Evolutionary conservation across 345 rosid genomes (phyloP).

Genomic region (Populus deltoides): DNA sequence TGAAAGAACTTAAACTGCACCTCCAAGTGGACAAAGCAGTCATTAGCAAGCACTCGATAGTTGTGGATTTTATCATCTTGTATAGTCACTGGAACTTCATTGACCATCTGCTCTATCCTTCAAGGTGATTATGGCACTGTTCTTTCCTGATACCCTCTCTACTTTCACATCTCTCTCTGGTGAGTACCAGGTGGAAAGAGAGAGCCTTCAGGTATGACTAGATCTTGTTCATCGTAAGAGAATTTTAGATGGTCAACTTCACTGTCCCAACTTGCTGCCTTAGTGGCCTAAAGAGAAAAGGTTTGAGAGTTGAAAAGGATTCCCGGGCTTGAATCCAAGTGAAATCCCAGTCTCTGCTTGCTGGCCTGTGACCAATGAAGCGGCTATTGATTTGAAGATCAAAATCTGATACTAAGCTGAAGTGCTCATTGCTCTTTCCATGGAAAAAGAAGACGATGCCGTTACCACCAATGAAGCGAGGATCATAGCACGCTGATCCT

Average conservation of each 20-base stretch:
- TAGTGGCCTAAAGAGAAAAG: conserved; percentile 61
- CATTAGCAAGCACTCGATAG: conserved; percentile 52
- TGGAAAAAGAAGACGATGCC: conserved; percentile 63
- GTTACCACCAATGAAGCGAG: conserved; percentile 63
- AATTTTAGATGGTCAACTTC: conserved; percentile 56
- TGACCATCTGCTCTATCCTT: conserved; percentile 47
- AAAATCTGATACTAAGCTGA: conserved; percentile 49
- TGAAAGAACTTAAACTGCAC: conserved; percentile 57
- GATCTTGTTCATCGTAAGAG: conserved; percentile 46
- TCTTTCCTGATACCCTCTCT: conserved; percentile 52
- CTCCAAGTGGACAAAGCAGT: conserved; percentile 68
- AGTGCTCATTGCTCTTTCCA: conserved; percentile 54
- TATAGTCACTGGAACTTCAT: conserved; percentile 63
- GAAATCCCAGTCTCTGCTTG: conserved; percentile 49
- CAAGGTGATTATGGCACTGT: conserved; percentile 45
- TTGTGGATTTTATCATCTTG: conserved; percentile 62
- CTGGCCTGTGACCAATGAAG: conserved; percentile 59
- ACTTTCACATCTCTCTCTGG: conserved; percentile 44
- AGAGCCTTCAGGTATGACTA: conserved; percentile 44
- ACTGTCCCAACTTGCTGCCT: conserved; percentile 47
- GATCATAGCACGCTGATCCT: conserved; percentile 65
- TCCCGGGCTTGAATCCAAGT: conserved; percentile 70
- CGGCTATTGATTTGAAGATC: conserved; percentile 58
- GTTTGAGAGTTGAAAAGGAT: conserved; percentile 44
- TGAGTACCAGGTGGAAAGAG: conserved; percentile 52